Base-by-base conservation (phyloP, 441 rosid genomes). In the Syzygium syzygioides region DNA sequence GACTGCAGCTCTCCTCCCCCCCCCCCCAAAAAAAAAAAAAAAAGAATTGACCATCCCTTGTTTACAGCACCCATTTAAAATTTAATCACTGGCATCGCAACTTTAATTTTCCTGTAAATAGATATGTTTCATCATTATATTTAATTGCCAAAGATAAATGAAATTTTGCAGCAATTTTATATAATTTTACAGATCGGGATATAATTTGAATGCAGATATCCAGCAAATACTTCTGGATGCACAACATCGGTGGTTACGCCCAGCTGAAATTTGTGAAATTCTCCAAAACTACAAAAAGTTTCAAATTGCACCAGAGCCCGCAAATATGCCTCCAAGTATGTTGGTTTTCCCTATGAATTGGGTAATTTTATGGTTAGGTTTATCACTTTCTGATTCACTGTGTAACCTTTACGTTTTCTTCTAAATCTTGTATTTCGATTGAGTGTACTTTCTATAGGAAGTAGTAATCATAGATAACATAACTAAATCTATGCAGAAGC, bases 211-310 rank as follows among this genome's bases (percentile, higher is more conserved):
- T 90, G 93, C 96, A 96, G 99, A 95, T 93, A 95, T 98, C 88
- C 92, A 92, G 86, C 99, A 95, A 87, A 90, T 98, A 92, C 94
- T 96, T 48, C 17, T 91, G 57, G 98, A 97, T 92, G 99, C 99
- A 55, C 94, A 96, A 17, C 91, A 93, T 90, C 93, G 99, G 90
- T 98, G 99, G 99, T 94, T 98, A 60, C 95, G 99, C 34, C 98
- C 99, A 26, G 96, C 97, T 87, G 99, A 98, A 92, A 97, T 98
- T 87, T 96, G 99, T 92, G 98, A 98, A 94, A 95, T 98, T 89
- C 95, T 98, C 87, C 91, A 91, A 87, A 97, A 95, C 89, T 92
- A 95, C 89, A 91, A 92, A 87, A 90, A 90, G 7, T 97, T 96
- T 87, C 92, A 87, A 50, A 95, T 97, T 93, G 94, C 98, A 15